A percentile compares a stretch with the other conserved stretches of the same genome.
These are phyloP conservation scores for Macaranga tanarius DNA, from an alignment of 441 rosid species.

Conservation along the genomic window DNA sequence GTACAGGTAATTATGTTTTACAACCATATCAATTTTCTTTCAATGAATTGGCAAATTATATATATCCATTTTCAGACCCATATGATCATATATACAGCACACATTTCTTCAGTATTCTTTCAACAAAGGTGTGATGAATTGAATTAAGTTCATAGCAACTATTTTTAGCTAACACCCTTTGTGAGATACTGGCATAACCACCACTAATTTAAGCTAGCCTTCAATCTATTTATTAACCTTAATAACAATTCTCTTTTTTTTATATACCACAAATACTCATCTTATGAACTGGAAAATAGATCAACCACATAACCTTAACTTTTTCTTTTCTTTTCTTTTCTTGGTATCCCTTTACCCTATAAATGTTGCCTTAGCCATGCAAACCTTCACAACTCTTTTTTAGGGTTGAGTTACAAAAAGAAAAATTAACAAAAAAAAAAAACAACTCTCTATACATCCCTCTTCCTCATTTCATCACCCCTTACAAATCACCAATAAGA, in stretches of 20 bases:
- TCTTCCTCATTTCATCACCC: background rate
- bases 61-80: no score
- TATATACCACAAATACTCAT: background rate
- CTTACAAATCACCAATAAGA: background rate
- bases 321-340: no score
- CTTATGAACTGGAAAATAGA: constrained; percentile 3
- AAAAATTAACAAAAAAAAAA: background rate
- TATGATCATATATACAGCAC: no score
- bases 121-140: no score
- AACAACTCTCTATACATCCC: background rate
- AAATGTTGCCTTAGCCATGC: constrained; percentile 2
- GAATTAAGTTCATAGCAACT: background rate
- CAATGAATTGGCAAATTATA: no score
- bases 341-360: background rate
- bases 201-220: background rate
- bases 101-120: no score
- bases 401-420: background rate
- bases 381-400: constrained; percentile 2
- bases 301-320: constrained; percentile 2
- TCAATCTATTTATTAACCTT: background rate
- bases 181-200: no score
- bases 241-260: background rate
- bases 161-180: background rate
- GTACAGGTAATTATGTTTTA: no score
- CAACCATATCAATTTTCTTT: no score